Percentiles rank a stretch among this genome's conserved stretches.
Conservation (phyloP, 1,284 basidiomycete species). For the Pseudozyma hubeiensis region DNA sequence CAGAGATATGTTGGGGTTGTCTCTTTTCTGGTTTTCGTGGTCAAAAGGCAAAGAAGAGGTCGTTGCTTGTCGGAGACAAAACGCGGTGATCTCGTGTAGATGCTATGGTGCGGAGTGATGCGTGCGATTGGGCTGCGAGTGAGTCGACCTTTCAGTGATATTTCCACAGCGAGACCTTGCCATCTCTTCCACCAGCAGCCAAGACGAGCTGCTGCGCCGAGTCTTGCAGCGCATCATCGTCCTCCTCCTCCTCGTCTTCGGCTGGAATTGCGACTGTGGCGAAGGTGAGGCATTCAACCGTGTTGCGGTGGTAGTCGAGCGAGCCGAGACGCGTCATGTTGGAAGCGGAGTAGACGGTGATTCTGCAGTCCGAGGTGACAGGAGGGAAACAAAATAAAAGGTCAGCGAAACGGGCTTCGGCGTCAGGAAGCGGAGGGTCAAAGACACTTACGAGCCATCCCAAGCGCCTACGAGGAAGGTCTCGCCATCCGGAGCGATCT, state of each 20-base stretch:
- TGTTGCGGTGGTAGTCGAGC: constrained; percentile 35
- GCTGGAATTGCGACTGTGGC: not conserved
- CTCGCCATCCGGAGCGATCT: constrained; percentile 19
- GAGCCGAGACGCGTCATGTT: constrained; percentile 12
- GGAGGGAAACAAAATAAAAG: not conserved
- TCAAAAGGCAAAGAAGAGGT: too few species aligned
- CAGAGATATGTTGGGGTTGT: too few species aligned
- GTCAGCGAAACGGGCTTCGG: not conserved
- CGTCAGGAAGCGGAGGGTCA: not conserved
- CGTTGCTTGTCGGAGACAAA: too few species aligned
- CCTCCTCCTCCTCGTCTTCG: not conserved
- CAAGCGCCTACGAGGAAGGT: constrained; percentile 33
- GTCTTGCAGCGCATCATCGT: not conserved
- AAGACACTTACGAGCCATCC: constrained; percentile 45
- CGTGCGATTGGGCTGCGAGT: not conserved
- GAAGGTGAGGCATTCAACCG: constrained; percentile 36
- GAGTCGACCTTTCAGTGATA: constrained; percentile 14
- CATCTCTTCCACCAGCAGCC: constrained; percentile 41
- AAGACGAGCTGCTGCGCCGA: constrained; percentile 12
- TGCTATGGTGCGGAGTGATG: not conserved
- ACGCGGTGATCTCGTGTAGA: too few species aligned
- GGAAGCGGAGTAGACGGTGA: constrained; percentile 18
- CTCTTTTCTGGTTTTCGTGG: too few species aligned
- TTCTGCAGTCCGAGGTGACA: constrained; percentile 2
- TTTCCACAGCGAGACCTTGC: constrained; percentile 47